A percentile compares a stretch with the other conserved stretches of the same genome.
Conservation (phyloP, 2,329 filamentous ascomycete genomes). For the Botrytis fabae region DNA sequence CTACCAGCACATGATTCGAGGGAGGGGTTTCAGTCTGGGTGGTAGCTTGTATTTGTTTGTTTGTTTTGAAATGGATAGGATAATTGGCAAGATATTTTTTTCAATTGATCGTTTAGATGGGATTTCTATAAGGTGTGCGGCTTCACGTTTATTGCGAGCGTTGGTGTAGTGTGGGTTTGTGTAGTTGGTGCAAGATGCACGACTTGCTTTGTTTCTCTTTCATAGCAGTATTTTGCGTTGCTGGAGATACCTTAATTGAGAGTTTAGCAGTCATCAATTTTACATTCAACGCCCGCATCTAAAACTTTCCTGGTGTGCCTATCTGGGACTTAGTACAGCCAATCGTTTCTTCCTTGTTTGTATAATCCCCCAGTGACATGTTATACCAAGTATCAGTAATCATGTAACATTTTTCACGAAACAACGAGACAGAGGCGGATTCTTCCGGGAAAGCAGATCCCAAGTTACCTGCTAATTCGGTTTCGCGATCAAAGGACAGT, state of each 20-base stretch:
- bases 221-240: not conserved
- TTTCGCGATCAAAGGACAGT: not conserved
- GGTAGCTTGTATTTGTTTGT: not conserved
- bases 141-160: not conserved
- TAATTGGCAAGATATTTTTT: not conserved
- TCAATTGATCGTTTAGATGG: not conserved
- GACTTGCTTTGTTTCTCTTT: not conserved
- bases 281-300: not conserved
- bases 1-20: not conserved
- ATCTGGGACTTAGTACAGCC: not conserved
- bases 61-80: not conserved
- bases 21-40: not conserved
- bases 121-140: not conserved
- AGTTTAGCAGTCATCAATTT: not conserved
- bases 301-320: not conserved
- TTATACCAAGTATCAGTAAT: not conserved
- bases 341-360: not conserved
- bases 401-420: not conserved
- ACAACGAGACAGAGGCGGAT: not conserved
- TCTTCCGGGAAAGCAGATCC: not conserved
- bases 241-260: not conserved
- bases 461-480: not conserved
- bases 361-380: not conserved
- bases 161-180: not conserved
- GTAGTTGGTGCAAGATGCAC: no score